Evolutionary conservation across 441 rosid genomes (phyloP).

Genomic region (Gossypium aridum): DNA sequence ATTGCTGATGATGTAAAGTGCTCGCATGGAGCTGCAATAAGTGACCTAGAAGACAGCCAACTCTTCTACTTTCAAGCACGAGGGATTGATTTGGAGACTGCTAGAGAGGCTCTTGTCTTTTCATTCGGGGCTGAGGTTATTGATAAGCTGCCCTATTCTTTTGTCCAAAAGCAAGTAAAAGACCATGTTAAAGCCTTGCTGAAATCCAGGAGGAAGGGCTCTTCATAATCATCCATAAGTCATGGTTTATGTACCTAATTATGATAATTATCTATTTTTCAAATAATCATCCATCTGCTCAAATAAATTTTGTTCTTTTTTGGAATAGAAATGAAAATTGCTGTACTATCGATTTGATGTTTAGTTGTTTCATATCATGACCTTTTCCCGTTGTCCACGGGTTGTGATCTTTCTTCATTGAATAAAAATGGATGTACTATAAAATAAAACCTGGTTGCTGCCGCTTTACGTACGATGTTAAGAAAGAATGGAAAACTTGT

Average conservation of each 20-base stretch:
- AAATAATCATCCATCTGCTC: neutral
- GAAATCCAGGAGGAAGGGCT: constrained; percentile 22
- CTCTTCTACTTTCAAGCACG: constrained; percentile 86
- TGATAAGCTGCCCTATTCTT: constrained; percentile 39
- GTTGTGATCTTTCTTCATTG: neutral
- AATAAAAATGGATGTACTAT: neutral
- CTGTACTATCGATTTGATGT: neutral
- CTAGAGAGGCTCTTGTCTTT: constrained; percentile 72
- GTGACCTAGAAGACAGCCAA: constrained; percentile 84
- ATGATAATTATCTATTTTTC: neutral
- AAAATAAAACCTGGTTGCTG: neutral
- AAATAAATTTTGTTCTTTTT: constrained; percentile 8
- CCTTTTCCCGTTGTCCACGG: too few relatives aligned
- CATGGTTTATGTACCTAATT: neutral
- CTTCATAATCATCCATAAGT: neutral
- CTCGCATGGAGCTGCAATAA: constrained; percentile 93
- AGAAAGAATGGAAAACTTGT: neutral
- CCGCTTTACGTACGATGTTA: neutral
- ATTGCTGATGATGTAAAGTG: constrained; percentile 85
- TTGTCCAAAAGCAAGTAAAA: constrained; percentile 41
- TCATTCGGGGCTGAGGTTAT: constrained; percentile 83
- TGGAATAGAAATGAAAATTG: neutral
- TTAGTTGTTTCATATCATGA: neutral
- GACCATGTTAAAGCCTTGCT: constrained; percentile 51
- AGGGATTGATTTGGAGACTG: constrained; percentile 64